phyloP scores from a whole-genome alignment of 1,284 basidiomycete genomes.

The Inonotus hispidus region DNA sequence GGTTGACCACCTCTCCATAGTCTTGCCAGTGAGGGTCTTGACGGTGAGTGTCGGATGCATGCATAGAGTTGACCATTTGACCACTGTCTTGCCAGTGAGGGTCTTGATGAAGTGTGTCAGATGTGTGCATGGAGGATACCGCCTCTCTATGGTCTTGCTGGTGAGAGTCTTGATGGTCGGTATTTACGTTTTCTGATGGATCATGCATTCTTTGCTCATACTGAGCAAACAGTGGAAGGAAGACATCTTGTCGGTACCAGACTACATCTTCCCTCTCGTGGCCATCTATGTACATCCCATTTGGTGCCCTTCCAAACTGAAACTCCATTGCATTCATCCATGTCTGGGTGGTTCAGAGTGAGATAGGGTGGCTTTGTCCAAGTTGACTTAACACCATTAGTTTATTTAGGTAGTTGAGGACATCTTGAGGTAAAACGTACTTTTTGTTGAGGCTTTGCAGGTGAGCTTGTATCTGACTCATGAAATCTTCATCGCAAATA shows the following conservation, averaged over 20 bases:
- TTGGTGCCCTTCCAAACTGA: slow-evolving; percentile 27
- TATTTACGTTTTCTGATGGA: too few species aligned
- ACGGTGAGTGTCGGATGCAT: too few species aligned
- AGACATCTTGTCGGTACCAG: slow-evolving; percentile 22
- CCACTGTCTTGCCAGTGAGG: too few species aligned
- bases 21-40: slow-evolving; percentile 7
- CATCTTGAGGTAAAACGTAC: slow-evolving; percentile 25
- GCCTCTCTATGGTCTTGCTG: too few species aligned
- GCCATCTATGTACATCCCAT: slow-evolving; percentile 33
- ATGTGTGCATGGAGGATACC: too few species aligned
- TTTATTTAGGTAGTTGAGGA: slow-evolving; percentile 25
- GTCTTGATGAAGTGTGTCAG: too few species aligned
- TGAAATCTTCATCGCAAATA: slow-evolving; percentile 29
- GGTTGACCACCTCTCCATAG: too few species aligned
- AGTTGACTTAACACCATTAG: slow-evolving; percentile 20
- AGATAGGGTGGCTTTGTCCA: slow-evolving; percentile 23
- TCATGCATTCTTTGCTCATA: too few species aligned
- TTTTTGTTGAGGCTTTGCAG: slow-evolving; percentile 25
- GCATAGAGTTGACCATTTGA: too few species aligned
- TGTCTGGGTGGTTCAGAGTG: slow-evolving; percentile 21
- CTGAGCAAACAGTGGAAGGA: background rate
- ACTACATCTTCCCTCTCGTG: slow-evolving; percentile 33
- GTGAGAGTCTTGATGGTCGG: too few species aligned
- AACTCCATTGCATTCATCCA: slow-evolving; percentile 27
- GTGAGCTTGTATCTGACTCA: slow-evolving; percentile 25